These are phyloP conservation scores for Saitozyma podzolica DNA, from an alignment of 768 basidiomycete species.

Conservation along the genomic window DNA sequence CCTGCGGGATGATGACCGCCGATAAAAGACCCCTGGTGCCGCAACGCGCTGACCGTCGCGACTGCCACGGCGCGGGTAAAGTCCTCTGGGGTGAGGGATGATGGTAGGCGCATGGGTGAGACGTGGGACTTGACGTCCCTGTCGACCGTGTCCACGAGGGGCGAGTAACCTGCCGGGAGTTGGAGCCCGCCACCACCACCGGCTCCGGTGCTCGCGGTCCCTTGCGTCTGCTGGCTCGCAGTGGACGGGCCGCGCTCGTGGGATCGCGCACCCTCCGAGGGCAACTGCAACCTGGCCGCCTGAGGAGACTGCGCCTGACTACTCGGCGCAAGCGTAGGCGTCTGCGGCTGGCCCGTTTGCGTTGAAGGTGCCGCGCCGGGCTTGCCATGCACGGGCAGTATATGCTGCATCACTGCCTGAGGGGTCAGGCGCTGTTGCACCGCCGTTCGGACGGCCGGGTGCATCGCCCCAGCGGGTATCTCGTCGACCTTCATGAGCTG, in stretches of 20 bases:
- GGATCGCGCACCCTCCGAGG: too few relatives aligned
- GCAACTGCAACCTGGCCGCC: too few relatives aligned
- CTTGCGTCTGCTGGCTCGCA: too few relatives aligned
- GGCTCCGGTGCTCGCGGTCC: conserved; percentile 4
- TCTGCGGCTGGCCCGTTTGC: too few relatives aligned
- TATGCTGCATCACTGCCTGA: conserved; percentile 48
- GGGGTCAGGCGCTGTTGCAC: conserved; percentile 51
- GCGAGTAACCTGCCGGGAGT: conserved; percentile 54
- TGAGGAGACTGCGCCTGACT: too few relatives aligned
- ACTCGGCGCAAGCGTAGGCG: too few relatives aligned
- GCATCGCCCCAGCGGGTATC: conserved; percentile 30
- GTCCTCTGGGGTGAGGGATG: conserved; percentile 75
- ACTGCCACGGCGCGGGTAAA: conserved; percentile 92
- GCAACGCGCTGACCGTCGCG: conserved; percentile 84
- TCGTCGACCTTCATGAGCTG: conserved; percentile 52
- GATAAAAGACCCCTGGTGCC: conserved; percentile 59
- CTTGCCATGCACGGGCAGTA: conserved; percentile 43
- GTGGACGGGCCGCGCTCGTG: too few relatives aligned
- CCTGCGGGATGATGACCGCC: conserved; percentile 51
- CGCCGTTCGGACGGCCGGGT: conserved; percentile 49
- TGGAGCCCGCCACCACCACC: conserved; percentile 17
- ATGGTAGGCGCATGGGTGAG: conserved; percentile 58
- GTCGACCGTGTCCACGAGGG: conserved; percentile 43
- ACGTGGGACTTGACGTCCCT: conserved; percentile 30
- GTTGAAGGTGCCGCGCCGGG: background rate